phyloP scores from a whole-genome alignment of 2,329 filamentous ascomycete species.

The Diaporthe sp. region DNA sequence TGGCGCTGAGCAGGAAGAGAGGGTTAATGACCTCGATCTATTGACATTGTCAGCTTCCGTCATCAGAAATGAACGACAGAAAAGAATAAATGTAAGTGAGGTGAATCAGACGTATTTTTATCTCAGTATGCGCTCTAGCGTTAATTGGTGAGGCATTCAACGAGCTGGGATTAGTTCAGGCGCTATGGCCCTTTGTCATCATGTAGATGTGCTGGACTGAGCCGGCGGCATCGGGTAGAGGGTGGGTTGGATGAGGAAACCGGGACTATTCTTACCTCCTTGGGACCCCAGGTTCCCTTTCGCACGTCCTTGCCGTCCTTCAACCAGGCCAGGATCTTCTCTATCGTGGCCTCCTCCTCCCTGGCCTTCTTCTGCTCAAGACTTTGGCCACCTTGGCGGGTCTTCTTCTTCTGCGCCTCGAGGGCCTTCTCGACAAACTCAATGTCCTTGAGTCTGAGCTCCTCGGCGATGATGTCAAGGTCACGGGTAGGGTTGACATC shows the following conservation, averaged over 20 bases:
- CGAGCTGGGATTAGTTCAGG: slow-evolving; percentile 99
- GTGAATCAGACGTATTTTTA: slow-evolving; percentile 79
- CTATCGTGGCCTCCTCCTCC: slow-evolving; percentile 93
- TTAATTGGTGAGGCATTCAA: slow-evolving; percentile 86
- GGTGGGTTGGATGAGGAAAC: slow-evolving; percentile 41
- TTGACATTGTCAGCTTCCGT: slow-evolving; percentile 49
- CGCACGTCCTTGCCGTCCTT: slow-evolving; percentile 94
- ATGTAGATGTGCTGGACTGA: slow-evolving; percentile 58
- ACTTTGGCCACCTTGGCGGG: slow-evolving; percentile 91
- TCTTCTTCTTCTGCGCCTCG: slow-evolving; percentile 94
- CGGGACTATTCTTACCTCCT: slow-evolving; percentile 81
- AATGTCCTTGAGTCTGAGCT: slow-evolving; percentile 97
- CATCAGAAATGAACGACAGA: slow-evolving; percentile 3
- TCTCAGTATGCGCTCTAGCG: slow-evolving; percentile 91
- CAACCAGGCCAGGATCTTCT: slow-evolving; percentile 87
- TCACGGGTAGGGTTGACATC: slow-evolving; percentile 96
- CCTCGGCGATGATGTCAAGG: slow-evolving; percentile 96
- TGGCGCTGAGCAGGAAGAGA: slow-evolving; percentile 93
- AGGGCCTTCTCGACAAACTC: slow-evolving; percentile 98
- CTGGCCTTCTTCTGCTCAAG: slow-evolving; percentile 98
- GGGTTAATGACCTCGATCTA: slow-evolving; percentile 99
- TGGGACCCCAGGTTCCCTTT: slow-evolving; percentile 89
- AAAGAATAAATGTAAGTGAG: slow-evolving; percentile 38
- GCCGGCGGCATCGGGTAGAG: slow-evolving; percentile 43
- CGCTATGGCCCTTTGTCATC: slow-evolving; percentile 98